Evolutionary conservation across 2,329 filamentous ascomycete species (phyloP), one percentile per base, ranked within the genome.

Genomic region (Aspergillus ustus): DNA sequence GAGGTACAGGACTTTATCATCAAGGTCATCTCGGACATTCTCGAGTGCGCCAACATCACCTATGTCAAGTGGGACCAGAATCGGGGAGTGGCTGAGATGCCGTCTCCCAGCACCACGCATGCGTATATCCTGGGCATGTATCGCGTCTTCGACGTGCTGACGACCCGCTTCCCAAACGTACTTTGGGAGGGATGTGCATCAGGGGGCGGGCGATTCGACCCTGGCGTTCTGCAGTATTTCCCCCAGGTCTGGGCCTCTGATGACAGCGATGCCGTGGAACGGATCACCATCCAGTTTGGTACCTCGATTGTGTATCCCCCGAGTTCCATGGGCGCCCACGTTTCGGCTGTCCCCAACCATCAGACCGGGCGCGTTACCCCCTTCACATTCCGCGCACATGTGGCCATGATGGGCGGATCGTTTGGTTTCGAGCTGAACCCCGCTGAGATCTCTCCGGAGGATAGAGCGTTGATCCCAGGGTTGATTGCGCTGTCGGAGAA

Each of bases 61-160:
- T 89, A 89, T 62, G 82, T 90, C 63, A 90, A 90, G 66, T 89
- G 87, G 87, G 87, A 89, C 65, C 87, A 89, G 72, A 90, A 90
- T 73, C 79, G 87, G 5, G 87, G 82, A 1, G 86, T 89, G 49
- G 85, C 89, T 68, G 87, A 89, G 72, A 81, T 81, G 52, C 75
- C 85, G 0, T 80, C 78, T 0, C 85, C 87, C 0, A 78, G 81
- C 0, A 82, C 80, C 7, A 77, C 83, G 65, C 86, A 89, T 69
- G 74, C 78, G 1, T 89, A 89, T 72, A 88, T 89, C 67, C 76
- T 89, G 0, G 87, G 87, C 4, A 72, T 89, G 56, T 90, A 90
- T 70, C 82, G 77, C 53, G 85, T 90, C 7, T 85, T 89, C 53
- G 81, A 87, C 45, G 82, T 80, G 0, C 77, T 90, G 1, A 89